Percentiles rank a stretch among this genome's conserved stretches.
Conservation (phyloP, 805 yeast genomes). For the Saturnispora zaruensis region DNA sequence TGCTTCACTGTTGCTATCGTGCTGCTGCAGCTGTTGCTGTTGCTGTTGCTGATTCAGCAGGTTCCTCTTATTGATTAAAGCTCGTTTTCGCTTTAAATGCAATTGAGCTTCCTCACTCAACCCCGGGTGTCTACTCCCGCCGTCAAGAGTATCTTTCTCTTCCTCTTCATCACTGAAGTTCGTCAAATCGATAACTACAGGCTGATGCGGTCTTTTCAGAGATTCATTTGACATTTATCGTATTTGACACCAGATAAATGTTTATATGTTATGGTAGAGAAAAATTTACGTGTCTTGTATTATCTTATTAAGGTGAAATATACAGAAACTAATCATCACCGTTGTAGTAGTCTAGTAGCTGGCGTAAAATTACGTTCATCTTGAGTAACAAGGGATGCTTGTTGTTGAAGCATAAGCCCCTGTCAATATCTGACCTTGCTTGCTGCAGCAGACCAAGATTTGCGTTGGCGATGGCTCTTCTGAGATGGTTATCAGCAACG, state of each 20-base stretch:
- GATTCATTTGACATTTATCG: not conserved
- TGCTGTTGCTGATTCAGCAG: not conserved
- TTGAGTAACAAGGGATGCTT: conserved; percentile 40
- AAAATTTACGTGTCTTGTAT: not conserved
- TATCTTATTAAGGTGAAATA: not conserved
- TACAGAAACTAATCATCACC: conserved; percentile 35
- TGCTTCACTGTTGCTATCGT: not conserved
- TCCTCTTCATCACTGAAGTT: conserved; percentile 4
- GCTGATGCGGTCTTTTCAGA: not conserved
- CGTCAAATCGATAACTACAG: conserved; percentile 3
- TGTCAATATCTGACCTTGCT: conserved; percentile 59
- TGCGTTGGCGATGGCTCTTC: conserved; percentile 57
- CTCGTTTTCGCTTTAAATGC: not conserved
- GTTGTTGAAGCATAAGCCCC: conserved; percentile 61
- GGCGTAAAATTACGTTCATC: conserved; percentile 40
- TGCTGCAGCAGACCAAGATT: conserved; percentile 55
- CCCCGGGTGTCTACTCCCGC: not conserved
- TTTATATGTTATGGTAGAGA: not conserved
- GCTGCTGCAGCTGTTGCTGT: not conserved
- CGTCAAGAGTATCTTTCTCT: not conserved
- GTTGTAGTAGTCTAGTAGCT: conserved; percentile 45
- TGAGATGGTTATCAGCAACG: conserved; percentile 61
- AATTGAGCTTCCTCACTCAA: not conserved
- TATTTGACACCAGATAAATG: not conserved
- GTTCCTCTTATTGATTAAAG: not conserved